Base-by-base conservation (phyloP, 768 basidiomycete species). In the Kwoniella shandongensis region DNA sequence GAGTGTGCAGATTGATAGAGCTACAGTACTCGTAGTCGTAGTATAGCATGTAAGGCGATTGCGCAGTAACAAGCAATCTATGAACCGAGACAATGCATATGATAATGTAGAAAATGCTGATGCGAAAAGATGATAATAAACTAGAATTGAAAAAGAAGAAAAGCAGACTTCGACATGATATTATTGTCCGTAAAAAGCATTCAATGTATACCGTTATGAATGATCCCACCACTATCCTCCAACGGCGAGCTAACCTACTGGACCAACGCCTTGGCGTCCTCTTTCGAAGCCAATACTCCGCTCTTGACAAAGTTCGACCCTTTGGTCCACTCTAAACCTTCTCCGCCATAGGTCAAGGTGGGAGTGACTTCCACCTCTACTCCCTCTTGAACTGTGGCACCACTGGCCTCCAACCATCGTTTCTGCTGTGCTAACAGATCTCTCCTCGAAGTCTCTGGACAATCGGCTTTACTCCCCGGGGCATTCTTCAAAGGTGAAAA, bases 401-500 rank as follows among this genome's bases (percentile, higher is more conserved):
- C 94, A 0, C 88, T 88, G 0, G 53, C 74, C 73, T 87, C 84
- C 68, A 99, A 78, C 84, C 89, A 98, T 40, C 88, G 81, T 71
- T 77, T 83, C 74, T 97, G 91, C 79, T 96, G 91, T 26, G 85
- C 83, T 51, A 97, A 82, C 45, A 99, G 80, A 78, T 98, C 94
- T 38, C 85, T 82, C 44, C 92, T 83, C 66, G 91, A 93, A 27
- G 96, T 96, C 56, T 86, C 85, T 15, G 93, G 88, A 72, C 91
- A 87, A 74, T 98, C 94, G 15, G 88, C 81, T 23, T 88, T 88
- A 0, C 89, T 88, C 0, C 92, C 92, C 0, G 92, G 91, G 7
- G 92, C 94, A 70, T 99, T 99, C 81, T 99, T 99, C 76, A 99
- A 78, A 32, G 94, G 94, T 62, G 89, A 92, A 69, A 99, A 99